Evolutionary conservation across 768 basidiomycete species (phyloP).

Genomic region (Phylloporus rhodoxanthus): DNA sequence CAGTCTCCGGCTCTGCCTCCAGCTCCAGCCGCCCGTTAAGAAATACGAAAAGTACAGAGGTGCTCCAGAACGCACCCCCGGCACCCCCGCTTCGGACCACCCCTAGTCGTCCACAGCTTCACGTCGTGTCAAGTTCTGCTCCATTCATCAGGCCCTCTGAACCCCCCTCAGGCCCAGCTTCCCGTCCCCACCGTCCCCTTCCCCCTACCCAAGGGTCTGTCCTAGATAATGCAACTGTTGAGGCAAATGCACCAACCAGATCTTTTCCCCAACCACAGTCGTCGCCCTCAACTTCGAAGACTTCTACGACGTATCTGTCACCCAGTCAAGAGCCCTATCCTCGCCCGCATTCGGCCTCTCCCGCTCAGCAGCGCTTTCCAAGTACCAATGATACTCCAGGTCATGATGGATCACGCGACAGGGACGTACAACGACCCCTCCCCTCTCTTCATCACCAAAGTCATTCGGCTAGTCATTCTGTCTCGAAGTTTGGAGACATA

Average conservation of each 20-base stretch:
- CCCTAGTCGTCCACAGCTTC: slow-evolving; percentile 28
- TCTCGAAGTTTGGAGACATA: slow-evolving; percentile 29
- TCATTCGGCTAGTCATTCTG: slow-evolving; percentile 23
- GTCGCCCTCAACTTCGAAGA: slow-evolving; percentile 16
- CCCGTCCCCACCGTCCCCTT: slow-evolving; percentile 26
- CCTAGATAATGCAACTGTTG: slow-evolving; percentile 16
- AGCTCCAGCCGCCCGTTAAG: slow-evolving; percentile 28
- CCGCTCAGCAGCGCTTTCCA: slow-evolving; percentile 30
- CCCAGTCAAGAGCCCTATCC: slow-evolving; percentile 53
- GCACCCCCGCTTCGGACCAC: slow-evolving; percentile 23
- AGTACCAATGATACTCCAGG: slow-evolving; percentile 10
- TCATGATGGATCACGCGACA: slow-evolving; percentile 25
- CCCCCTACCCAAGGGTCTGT: slow-evolving; percentile 25
- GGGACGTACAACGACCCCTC: slow-evolving; percentile 25
- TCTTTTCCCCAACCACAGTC: slow-evolving; percentile 23
- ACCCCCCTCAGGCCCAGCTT: slow-evolving; percentile 8
- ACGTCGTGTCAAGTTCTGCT: slow-evolving; percentile 15
- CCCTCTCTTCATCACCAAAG: slow-evolving; percentile 22
- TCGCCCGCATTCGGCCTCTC: slow-evolving; percentile 56
- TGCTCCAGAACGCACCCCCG: slow-evolving; percentile 19
- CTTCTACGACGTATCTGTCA: slow-evolving; percentile 32
- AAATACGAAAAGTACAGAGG: slow-evolving; percentile 27
- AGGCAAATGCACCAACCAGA: slow-evolving; percentile 15
- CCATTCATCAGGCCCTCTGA: slow-evolving; percentile 18
- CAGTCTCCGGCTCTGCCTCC: slow-evolving; percentile 32